These are phyloP conservation scores for Trichoderma arundinaceum DNA, from an alignment of 2,329 filamentous ascomycete genomes.

Conservation along the genomic window DNA sequence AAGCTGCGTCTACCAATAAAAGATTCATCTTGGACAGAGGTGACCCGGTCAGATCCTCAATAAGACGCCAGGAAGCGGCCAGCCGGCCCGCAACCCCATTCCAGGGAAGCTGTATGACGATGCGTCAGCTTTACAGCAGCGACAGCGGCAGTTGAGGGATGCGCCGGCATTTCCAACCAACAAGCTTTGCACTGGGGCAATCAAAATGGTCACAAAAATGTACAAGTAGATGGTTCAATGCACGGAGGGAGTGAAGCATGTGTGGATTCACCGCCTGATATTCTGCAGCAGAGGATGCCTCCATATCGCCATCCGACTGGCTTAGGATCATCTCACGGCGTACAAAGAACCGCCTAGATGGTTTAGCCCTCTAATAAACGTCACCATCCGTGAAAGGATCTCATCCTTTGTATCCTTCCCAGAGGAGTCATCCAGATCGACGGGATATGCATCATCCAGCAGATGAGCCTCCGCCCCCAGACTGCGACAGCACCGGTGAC, in stretches of 20 bases:
- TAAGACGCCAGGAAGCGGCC: neutral
- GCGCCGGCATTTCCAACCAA: neutral
- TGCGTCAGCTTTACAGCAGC: neutral
- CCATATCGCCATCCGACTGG: neutral
- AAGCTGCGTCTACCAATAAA: neutral
- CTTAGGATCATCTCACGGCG: neutral
- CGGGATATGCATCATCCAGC: neutral
- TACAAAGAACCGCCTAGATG: neutral
- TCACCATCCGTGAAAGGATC: neutral
- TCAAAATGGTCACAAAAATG: neutral
- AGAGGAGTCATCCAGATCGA: neutral
- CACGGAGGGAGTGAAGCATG: no score
- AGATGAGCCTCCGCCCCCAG: neutral
- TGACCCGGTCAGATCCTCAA: neutral
- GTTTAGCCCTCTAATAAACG: neutral
- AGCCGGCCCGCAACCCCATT: neutral
- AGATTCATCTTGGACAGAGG: neutral
- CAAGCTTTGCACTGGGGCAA: neutral
- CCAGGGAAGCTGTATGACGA: slow-evolving; percentile 6
- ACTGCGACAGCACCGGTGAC: no score
- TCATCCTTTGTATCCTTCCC: neutral
- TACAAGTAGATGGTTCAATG: no score
- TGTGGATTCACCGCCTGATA: neutral
- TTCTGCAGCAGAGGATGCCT: neutral
- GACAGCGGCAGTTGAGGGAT: slow-evolving; percentile 20